These are phyloP conservation scores for Chaetomium tenue DNA, from an alignment of 495 filamentous ascomycete species.

Conservation along the genomic window DNA sequence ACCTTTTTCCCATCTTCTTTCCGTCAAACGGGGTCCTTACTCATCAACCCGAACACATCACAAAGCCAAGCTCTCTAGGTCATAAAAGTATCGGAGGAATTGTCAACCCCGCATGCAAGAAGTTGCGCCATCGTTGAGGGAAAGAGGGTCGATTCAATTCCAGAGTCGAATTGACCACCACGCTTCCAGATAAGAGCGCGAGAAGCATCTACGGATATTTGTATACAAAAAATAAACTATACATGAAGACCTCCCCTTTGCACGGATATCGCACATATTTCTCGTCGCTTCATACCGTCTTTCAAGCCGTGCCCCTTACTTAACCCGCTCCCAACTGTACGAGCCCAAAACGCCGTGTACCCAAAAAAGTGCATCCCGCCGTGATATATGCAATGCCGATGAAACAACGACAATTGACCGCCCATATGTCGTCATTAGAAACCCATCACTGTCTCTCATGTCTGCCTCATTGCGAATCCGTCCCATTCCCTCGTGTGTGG, in stretches of 20 bases:
- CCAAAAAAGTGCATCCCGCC: slow-evolving; percentile 13
- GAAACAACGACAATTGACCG: not conserved
- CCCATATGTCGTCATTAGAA: slow-evolving; percentile 15
- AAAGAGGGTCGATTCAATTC: not conserved
- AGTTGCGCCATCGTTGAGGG: not conserved
- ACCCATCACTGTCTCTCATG: slow-evolving; percentile 5
- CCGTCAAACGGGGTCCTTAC: too few relatives aligned
- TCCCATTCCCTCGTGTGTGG: not conserved
- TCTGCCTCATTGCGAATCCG: not conserved
- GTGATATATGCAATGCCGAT: slow-evolving; percentile 15
- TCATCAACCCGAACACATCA: too few relatives aligned
- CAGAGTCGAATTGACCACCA: not conserved
- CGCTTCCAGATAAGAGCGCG: not conserved
- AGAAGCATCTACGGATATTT: slow-evolving; percentile 11
- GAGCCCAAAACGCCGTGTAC: slow-evolving; percentile 15
- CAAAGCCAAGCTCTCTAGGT: too few relatives aligned
- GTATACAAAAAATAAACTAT: not conserved
- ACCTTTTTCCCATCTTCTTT: too few relatives aligned
- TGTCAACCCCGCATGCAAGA: not conserved
- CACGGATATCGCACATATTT: not conserved
- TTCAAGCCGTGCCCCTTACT: not conserved
- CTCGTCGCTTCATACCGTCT: slow-evolving; percentile 10
- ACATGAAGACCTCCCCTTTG: not conserved
- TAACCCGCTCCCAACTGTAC: not conserved
- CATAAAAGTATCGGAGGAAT: not conserved